A percentile compares a stretch with the other conserved stretches of the same genome.
These are phyloP conservation scores for Mycena galericulata DNA, from an alignment of 768 basidiomycete genomes.

Conservation along the genomic window DNA sequence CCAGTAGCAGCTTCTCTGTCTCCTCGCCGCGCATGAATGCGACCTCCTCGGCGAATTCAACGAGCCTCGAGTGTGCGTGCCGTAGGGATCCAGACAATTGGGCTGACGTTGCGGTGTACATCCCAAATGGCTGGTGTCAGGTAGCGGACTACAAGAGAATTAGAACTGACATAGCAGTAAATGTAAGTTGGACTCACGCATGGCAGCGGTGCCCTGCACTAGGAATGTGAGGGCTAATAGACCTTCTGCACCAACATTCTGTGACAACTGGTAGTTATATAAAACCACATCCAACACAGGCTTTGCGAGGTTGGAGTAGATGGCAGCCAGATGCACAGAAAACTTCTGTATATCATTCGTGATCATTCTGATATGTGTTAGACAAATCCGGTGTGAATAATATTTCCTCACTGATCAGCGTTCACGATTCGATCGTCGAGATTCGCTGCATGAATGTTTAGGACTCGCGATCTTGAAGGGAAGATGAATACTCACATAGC, in stretches of 20 bases:
- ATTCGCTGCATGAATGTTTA: conserved; percentile 67
- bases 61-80: conserved; percentile 91
- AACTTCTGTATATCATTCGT: conserved; percentile 97
- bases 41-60: conserved; percentile 90
- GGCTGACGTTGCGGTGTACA: conserved; percentile 89
- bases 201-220: conserved; percentile 85
- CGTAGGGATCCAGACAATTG: conserved; percentile 90
- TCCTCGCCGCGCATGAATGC: conserved; percentile 91
- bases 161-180: conserved; percentile 5
- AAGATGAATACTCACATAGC: conserved; percentile 65
- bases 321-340: conserved; percentile 89
- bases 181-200: conserved; percentile 66
- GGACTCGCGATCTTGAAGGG: not conserved
- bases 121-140: conserved; percentile 93
- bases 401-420: conserved; percentile 80
- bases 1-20: conserved; percentile 91
- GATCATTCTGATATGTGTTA: conserved; percentile 75
- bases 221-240: conserved; percentile 84
- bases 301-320: conserved; percentile 95
- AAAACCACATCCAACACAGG: conserved; percentile 92
- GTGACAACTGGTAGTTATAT: conserved; percentile 95
- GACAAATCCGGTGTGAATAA: conserved; percentile 7
- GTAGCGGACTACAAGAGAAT: conserved; percentile 72
- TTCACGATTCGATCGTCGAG: conserved; percentile 97
- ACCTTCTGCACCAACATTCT: conserved; percentile 95